Evolutionary conservation across 148 eudicot genomes (phyloP).

Genomic region (Linanthus parryae): DNA sequence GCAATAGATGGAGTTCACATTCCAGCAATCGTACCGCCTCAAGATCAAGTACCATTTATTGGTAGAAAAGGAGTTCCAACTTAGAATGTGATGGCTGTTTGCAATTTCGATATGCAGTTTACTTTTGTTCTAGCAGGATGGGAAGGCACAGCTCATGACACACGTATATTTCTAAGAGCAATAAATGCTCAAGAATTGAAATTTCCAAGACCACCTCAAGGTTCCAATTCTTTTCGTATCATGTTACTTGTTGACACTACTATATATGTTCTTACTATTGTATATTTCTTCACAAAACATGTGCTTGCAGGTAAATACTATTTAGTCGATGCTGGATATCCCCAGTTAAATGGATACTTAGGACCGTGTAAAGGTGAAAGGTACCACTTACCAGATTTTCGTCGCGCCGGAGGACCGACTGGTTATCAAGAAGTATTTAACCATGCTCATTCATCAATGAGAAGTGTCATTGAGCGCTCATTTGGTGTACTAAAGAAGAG

Average conservation of each 20-base stretch:
- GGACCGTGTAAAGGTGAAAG: slow-evolving; percentile 65
- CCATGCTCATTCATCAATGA: slow-evolving; percentile 62
- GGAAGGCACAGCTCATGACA: slow-evolving; percentile 86
- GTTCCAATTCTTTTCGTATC: too few species aligned
- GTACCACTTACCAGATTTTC: slow-evolving; percentile 42
- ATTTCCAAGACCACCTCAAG: too few species aligned
- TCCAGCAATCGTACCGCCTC: slow-evolving; percentile 79
- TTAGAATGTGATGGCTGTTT: slow-evolving; percentile 75
- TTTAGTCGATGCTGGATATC: slow-evolving; percentile 57
- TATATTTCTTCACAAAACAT: too few species aligned
- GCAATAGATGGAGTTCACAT: slow-evolving; percentile 74
- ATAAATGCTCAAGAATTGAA: too few species aligned
- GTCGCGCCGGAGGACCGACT: slow-evolving; percentile 63
- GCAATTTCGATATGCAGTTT: slow-evolving; percentile 80
- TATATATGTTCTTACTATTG: too few species aligned
- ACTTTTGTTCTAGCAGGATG: slow-evolving; percentile 81
- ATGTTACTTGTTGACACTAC: too few species aligned
- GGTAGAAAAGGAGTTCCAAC: slow-evolving; percentile 55
- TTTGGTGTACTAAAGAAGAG: slow-evolving; percentile 54
- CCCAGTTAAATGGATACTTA: slow-evolving; percentile 52
- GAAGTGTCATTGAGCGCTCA: slow-evolving; percentile 48
- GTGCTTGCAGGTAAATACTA: slow-evolving; percentile 90
- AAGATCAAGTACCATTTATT: slow-evolving; percentile 73
- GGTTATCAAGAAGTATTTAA: slow-evolving; percentile 65
- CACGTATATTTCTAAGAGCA: slow-evolving; percentile 64